Evolutionary conservation across 495 filamentous ascomycete genomes (phyloP), one percentile per base, ranked within the genome.

Genomic region (Daldinia loculata): DNA sequence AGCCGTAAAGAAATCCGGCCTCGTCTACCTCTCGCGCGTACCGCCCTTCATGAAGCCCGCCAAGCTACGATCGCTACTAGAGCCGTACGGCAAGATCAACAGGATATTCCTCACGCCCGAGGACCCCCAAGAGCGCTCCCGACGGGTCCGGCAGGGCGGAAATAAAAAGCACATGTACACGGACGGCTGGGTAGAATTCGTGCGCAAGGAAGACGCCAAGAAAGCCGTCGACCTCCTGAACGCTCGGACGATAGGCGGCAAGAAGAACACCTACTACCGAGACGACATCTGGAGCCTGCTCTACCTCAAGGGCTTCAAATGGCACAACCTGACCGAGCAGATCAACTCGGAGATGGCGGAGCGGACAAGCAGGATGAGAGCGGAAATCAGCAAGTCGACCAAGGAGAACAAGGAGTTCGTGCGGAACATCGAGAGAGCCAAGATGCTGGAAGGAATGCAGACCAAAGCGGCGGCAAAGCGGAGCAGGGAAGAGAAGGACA

Each of bases 171-270:
- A 91, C 64, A 88, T 84, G 15, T 99, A 91, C 79, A 89, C 89
- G 6, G 96, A 98, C 76, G 95, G 95, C 2, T 99, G 95, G 95
- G 89, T 98, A 17, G 95, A 99, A 74, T 97, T 97, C 73, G 78
- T 86, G 24, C 89, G 92, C 76, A 89, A 88, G 72, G 66, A 61
- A 24, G 90, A 92, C 41, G 96, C 95, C 3, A 96, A 96, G 75
- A 79, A 89, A 9, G 92, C 87, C 6, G 93, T 91, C n/a, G 94
- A 97, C 74, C 86, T 91, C 2, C 79, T 98, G 36, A 98, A 98
- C 78, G 90, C 92, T 29, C 84, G 85, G 29, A 93, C 85, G 26
- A 89, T 98, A 50, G 93, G 93, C 27, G 95, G 94, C 15, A 91
- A 91, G 75, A 98, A 97, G 82, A 90, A 93, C 4, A 86, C 89